Evolutionary conservation across 129 eudicot genomes (phyloP).

Genomic region (Oenanthe sinensis): DNA sequence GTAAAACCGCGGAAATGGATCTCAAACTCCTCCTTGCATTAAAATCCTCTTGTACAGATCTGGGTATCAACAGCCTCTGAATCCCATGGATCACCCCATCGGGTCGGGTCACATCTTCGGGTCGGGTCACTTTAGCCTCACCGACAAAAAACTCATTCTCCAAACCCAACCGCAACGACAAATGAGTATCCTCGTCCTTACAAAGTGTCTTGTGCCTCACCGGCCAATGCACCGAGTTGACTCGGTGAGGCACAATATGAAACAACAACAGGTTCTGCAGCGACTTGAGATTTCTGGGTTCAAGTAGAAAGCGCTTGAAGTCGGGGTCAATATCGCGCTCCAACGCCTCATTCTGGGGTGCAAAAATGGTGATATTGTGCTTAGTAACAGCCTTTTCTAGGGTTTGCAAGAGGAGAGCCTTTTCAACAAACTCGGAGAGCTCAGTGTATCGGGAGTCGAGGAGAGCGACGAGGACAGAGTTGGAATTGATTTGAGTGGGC

Average conservation of each 20-base stretch:
- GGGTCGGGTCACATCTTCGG: conserved; percentile 60
- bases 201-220: conserved; percentile 35
- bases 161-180: conserved; percentile 17
- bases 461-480: conserved; percentile 79
- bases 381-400: conserved; percentile 54
- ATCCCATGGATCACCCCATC: conserved; percentile 95
- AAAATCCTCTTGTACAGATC: conserved; percentile 77
- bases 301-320: conserved; percentile 72
- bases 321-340: conserved; percentile 72
- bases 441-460: conserved; percentile 87
- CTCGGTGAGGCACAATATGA: conserved; percentile 70
- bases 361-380: conserved; percentile 80
- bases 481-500: conserved; percentile 30
- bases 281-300: conserved; percentile 67
- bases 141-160: conserved; percentile 41
- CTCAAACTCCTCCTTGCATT: conserved; percentile 59
- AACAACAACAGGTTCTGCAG: conserved; percentile 54
- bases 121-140: conserved; percentile 38
- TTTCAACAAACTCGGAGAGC: conserved; percentile 76
- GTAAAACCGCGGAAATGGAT: conserved; percentile 79
- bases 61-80: conserved; percentile 57
- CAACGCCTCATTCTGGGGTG: conserved; percentile 77
- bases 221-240: conserved; percentile 60
- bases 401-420: conserved; percentile 62
- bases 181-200: conserved; percentile 12